Evolutionary conservation across 345 rosid species (phyloP), one percentile per base, ranked within the genome.

Genomic region (Bruguiera gymnorhiza): DNA sequence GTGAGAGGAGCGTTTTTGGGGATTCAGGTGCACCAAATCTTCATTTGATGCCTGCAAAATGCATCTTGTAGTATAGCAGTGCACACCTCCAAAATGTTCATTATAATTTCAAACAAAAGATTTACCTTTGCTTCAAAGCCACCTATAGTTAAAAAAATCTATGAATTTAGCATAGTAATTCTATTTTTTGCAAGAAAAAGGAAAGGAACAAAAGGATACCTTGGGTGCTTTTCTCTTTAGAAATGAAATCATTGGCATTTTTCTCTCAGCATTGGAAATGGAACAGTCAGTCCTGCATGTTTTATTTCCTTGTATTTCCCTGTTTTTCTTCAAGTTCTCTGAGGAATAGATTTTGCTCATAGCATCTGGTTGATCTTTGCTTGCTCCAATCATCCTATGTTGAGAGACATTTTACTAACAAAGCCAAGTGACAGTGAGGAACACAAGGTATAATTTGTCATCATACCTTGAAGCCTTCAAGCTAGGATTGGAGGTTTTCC

Each of bases 191-290:
- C 23, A 37, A 54, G 15, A 51, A 21, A 39, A 6, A 18, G 30
- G 46, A 13, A 61, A 10, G 46, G 16, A 64, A 56, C 66, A 70
- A 61, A 57, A 56, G n/a, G 20, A 67, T 72, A 92, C 92, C 93
- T 87, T 87, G 62, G 34, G 67, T 52, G 73, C 78, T 86, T 91
- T 91, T 63, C 99, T 78, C 74, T 95, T 95, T 66, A 91, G 78
- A 63, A 90, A 85, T 70, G 87, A 60, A 15, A 67, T 76, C 24
- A 3, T 62, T 55, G 72, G 74, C 21, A 72, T 62, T 73, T 76
- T 78, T 60, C 62, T 83, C 75, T 81, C 76, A 37, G 73, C 68
- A 34, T 69, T 79, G 39, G 64, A 72, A 78, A 70, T 69, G 73
- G 83, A 61, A 69, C 62, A 77, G 52, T 56, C 67, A 70, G 32